Percentiles rank a stretch among this genome's conserved stretches.
Conservation (phyloP, 1,284 basidiomycete species). For the Malassezia caprae region DNA sequence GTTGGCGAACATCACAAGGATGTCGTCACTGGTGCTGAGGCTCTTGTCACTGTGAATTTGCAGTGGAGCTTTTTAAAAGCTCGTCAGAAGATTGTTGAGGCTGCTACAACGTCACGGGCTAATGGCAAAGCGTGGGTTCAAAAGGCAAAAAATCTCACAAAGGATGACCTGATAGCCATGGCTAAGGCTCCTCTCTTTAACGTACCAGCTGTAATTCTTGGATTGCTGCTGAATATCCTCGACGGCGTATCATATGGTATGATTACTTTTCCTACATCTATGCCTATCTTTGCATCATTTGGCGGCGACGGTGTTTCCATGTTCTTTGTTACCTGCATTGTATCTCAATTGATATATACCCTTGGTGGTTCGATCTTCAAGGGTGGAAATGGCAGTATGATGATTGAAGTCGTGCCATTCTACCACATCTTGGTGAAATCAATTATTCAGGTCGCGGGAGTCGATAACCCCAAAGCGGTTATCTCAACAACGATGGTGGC, state of each 20-base stretch:
- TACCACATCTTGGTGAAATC: constrained; percentile 79
- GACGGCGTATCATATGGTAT: constrained; percentile 71
- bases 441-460: constrained; percentile 65
- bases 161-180: constrained; percentile 23
- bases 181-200: constrained; percentile 33
- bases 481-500: constrained; percentile 83
- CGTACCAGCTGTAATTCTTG: constrained; percentile 71
- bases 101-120: neutral
- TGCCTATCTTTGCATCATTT: constrained; percentile 66
- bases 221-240: constrained; percentile 76
- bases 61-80: constrained; percentile 4
- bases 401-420: constrained; percentile 90
- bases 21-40: constrained; percentile 6
- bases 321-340: constrained; percentile 53
- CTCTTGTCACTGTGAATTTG: constrained; percentile 1
- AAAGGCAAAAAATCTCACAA: constrained; percentile 11
- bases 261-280: constrained; percentile 73
- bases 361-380: constrained; percentile 73
- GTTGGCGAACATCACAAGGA: neutral
- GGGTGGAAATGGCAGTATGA: constrained; percentile 79
- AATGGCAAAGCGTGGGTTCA: neutral
- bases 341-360: constrained; percentile 77
- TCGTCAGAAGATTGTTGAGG: neutral
- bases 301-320: constrained; percentile 86
- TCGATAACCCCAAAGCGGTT: constrained; percentile 60